These are phyloP conservation scores for Kluyveromyces aestuarii DNA, from an alignment of 805 yeast genomes.

Conservation along the genomic window DNA sequence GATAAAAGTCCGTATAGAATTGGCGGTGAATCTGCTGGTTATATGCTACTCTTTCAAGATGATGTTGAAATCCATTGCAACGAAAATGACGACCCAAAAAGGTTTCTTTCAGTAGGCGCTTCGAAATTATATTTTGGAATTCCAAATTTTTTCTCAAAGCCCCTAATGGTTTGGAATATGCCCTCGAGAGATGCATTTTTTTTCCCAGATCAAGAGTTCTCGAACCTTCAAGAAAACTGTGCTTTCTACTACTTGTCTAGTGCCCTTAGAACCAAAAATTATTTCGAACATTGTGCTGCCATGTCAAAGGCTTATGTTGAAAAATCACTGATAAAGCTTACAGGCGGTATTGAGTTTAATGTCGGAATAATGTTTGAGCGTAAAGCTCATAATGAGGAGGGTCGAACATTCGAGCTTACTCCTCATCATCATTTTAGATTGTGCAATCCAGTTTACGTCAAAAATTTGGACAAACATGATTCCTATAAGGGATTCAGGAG, in stretches of 20 bases:
- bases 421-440: conserved; percentile 56
- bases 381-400: conserved; percentile 20
- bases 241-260: conserved; percentile 41
- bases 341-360: conserved; percentile 52
- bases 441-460: conserved; percentile 45
- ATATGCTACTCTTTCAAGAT: conserved; percentile 60
- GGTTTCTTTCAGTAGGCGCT: conserved; percentile 56
- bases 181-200: conserved; percentile 36
- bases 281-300: conserved; percentile 9
- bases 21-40: conserved; percentile 63
- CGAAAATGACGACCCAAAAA: conserved; percentile 55
- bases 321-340: conserved; percentile 46
- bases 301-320: conserved; percentile 31
- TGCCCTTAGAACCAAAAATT: conserved; percentile 13
- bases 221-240: conserved; percentile 35
- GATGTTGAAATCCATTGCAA: conserved; percentile 54
- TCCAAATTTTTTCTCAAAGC: conserved; percentile 60
- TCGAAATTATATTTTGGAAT: conserved; percentile 58
- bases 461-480: conserved; percentile 51
- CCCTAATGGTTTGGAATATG: conserved; percentile 51
- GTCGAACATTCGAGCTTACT: conserved; percentile 36
- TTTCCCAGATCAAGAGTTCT: conserved; percentile 34
- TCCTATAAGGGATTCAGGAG: conserved; percentile 76
- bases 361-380: conserved; percentile 55
- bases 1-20: conserved; percentile 71